These are phyloP conservation scores for Oryza longistaminata DNA, from an alignment of 176 grass and related monocot genomes.

Conservation along the genomic window DNA sequence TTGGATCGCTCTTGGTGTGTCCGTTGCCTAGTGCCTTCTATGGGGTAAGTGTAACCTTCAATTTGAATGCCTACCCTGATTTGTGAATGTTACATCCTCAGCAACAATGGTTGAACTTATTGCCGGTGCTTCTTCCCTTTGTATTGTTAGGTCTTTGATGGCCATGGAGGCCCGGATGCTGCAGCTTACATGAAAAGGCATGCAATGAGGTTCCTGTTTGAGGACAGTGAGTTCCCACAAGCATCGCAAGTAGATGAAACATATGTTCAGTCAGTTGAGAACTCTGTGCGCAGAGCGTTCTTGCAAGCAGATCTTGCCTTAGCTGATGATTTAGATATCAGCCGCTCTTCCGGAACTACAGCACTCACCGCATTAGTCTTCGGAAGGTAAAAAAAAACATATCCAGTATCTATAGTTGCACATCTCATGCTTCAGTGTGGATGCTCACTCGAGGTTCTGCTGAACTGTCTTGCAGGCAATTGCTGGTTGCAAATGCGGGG, in stretches of 20 bases:
- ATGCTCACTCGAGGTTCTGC: neutral
- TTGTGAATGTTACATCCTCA: neutral
- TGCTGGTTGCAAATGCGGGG: conserved; percentile 87
- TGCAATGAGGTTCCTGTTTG: conserved; percentile 75
- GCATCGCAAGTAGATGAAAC: conserved; percentile 49
- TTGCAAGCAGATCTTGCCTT: conserved; percentile 75
- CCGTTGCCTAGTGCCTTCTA: conserved; percentile 91
- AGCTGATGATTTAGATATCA: conserved; percentile 60
- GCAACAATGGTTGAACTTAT: neutral
- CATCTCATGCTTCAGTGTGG: neutral
- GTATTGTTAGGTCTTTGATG: conserved; percentile 79
- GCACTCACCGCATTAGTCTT: conserved; percentile 75
- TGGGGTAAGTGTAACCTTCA: conserved; percentile 47
- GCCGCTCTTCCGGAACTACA: conserved; percentile 77
- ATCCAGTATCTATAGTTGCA: neutral
- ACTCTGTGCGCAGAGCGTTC: conserved; percentile 54
- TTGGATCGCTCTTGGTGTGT: conserved; percentile 62
- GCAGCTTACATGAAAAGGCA: conserved; percentile 93
- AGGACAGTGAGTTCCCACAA: conserved; percentile 73
- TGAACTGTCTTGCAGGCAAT: conserved; percentile 48
- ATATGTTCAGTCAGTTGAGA: conserved; percentile 63
- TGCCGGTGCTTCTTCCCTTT: neutral
- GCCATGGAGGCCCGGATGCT: conserved; percentile 81
- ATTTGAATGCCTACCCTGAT: neutral
- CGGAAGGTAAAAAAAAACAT: conserved; percentile 50